phyloP scores from a whole-genome alignment of 1,284 basidiomycete genomes.

The Cutaneotrichosporon sp. region DNA sequence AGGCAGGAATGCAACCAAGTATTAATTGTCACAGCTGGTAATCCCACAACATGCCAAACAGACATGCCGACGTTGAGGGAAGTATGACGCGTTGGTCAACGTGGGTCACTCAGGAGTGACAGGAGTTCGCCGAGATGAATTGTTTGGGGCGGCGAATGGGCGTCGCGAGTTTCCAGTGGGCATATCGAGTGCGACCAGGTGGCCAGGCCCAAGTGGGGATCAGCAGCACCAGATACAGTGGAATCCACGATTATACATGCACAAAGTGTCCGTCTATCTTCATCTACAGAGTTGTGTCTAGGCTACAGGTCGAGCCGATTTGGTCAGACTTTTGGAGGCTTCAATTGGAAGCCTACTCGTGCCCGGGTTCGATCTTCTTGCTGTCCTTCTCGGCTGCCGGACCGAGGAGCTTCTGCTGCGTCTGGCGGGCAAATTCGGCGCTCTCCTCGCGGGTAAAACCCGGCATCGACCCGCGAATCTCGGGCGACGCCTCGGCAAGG shows the following conservation, averaged over 20 bases:
- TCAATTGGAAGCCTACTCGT: not conserved
- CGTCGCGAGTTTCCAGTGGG: no score
- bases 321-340: not conserved
- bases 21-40: no score
- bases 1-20: no score
- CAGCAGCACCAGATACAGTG: no score
- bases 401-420: slow-evolving; percentile 43
- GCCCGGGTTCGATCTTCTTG: not conserved
- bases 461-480: slow-evolving; percentile 69
- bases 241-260: not conserved
- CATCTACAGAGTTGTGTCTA: not conserved
- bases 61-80: no score
- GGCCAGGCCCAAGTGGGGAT: no score
- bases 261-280: not conserved
- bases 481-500: slow-evolving; percentile 81
- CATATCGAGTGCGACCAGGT: no score
- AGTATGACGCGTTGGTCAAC: no score
- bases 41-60: no score
- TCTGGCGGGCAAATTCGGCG: slow-evolving; percentile 55
- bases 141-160: no score
- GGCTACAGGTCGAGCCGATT: not conserved
- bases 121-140: no score
- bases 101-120: no score
- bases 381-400: not conserved
- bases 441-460: slow-evolving; percentile 75